These are phyloP conservation scores for Letharia lupina DNA, from an alignment of 495 filamentous ascomycete species.

Conservation along the genomic window DNA sequence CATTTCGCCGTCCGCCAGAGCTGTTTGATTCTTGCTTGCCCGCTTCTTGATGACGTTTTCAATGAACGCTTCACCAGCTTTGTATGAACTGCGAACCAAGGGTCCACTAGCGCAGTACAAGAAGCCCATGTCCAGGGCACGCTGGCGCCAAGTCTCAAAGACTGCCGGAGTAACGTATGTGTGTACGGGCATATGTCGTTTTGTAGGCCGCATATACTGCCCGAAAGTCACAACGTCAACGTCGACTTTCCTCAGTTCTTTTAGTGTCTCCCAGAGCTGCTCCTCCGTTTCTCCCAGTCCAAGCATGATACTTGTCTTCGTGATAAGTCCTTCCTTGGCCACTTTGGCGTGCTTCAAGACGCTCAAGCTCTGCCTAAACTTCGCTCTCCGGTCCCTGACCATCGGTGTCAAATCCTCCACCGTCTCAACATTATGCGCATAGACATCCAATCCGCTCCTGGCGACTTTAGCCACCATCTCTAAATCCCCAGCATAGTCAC, in stretches of 20 bases:
- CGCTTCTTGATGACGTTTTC: conserved; percentile 96
- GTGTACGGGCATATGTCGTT: conserved; percentile 91
- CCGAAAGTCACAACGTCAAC: conserved; percentile 97
- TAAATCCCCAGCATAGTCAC: conserved; percentile 75
- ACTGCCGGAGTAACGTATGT: conserved; percentile 84
- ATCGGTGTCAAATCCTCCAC: conserved; percentile 82
- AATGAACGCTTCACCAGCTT: conserved; percentile 96
- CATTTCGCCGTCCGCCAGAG: conserved; percentile 15
- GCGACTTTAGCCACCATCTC: conserved; percentile 80
- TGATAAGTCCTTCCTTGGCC: conserved; percentile 67
- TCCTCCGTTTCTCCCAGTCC: conserved; percentile 87
- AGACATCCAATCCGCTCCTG: conserved; percentile 83
- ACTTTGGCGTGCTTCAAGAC: conserved; percentile 79
- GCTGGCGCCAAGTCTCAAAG: conserved; percentile 85
- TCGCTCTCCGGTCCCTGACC: conserved; percentile 83
- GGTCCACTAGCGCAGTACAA: conserved; percentile 92
- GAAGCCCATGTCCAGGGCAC: conserved; percentile 92
- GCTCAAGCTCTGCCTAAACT: conserved; percentile 72
- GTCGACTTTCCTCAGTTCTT: conserved; percentile 64
- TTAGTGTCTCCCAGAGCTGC: conserved; percentile 74
- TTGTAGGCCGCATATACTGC: conserved; percentile 98
- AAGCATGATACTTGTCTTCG: conserved; percentile 96
- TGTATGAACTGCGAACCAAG: conserved; percentile 87
- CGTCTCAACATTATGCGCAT: conserved; percentile 95
- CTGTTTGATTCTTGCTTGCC: conserved; percentile 14